Conservation (phyloP, 139 green algal species). For the Trebouxia sp. region DNA sequence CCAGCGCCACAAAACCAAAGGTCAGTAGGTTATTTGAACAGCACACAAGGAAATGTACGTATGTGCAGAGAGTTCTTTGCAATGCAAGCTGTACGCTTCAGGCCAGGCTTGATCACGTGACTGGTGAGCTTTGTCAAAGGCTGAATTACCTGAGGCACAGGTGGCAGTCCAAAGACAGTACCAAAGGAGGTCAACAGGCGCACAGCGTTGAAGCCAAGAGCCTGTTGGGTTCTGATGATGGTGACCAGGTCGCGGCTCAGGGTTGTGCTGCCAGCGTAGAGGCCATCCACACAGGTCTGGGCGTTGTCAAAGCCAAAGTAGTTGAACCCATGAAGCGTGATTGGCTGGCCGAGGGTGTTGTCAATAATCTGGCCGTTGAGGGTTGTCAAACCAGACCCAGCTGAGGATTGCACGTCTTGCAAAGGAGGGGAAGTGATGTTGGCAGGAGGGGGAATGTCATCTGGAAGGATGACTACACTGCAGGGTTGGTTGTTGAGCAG, state of each 20-base stretch:
- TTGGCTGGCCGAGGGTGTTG: not conserved
- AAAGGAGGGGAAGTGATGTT: not conserved
- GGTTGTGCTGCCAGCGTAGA: conserved; percentile 6
- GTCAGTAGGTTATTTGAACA: too few relatives aligned
- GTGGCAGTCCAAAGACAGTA: not conserved
- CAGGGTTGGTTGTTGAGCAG: not conserved
- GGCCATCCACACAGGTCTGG: conserved; percentile 12
- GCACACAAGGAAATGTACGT: too few relatives aligned
- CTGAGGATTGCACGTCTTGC: not conserved
- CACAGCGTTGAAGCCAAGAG: not conserved
- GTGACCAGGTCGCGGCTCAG: conserved; percentile 6
- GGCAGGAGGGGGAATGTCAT: not conserved
- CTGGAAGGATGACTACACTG: conserved; percentile 5
- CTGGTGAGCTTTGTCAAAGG: too few relatives aligned
- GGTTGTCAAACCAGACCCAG: not conserved
- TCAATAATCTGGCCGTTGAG: conserved; percentile 12
- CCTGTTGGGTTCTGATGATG: not conserved
- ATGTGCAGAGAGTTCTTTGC: too few relatives aligned
- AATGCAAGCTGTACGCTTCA: too few relatives aligned
- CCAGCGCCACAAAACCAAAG: too few relatives aligned
- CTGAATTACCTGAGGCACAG: not conserved
- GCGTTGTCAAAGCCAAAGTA: conserved; percentile 19
- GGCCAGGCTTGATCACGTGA: too few relatives aligned
- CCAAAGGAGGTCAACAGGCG: not conserved
- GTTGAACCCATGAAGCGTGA: conserved; percentile 1